A percentile compares a stretch with the other conserved stretches of the same genome.
These are phyloP conservation scores for Lasiosphaeris hirsuta DNA, from an alignment of 495 filamentous ascomycete species.

Conservation along the genomic window DNA sequence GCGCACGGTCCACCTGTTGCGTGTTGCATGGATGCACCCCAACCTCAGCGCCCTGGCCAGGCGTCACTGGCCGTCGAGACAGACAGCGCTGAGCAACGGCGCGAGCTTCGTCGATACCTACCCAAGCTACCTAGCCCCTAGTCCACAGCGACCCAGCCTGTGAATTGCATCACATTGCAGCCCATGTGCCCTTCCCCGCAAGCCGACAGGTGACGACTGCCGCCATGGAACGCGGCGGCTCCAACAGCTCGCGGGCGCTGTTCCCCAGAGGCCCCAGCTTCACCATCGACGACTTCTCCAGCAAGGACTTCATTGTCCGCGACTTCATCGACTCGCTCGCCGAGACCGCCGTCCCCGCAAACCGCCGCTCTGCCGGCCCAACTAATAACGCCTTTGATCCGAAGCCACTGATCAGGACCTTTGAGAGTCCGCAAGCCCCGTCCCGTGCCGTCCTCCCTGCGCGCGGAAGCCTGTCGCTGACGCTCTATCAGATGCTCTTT, in stretches of 20 bases:
- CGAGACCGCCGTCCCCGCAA: constrained; percentile 69
- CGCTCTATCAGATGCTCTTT: constrained; percentile 54
- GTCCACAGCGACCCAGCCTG: too few relatives aligned
- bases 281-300: constrained; percentile 84
- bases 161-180: not conserved
- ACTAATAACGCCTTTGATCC: constrained; percentile 83
- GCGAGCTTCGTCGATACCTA: too few relatives aligned
- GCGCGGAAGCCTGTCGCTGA: constrained; percentile 15
- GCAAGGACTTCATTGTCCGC: constrained; percentile 91
- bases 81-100: too few relatives aligned
- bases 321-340: constrained; percentile 95
- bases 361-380: constrained; percentile 64
- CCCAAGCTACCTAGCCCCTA: too few relatives aligned
- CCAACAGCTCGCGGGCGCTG: constrained; percentile 55
- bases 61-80: too few relatives aligned
- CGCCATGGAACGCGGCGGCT: constrained; percentile 45
- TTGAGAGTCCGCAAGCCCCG: constrained; percentile 61
- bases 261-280: constrained; percentile 79
- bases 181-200: constrained; percentile 14
- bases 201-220: constrained; percentile 22
- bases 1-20: too few relatives aligned
- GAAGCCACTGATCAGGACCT: constrained; percentile 92
- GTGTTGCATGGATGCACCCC: too few relatives aligned
- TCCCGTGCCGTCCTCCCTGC: not conserved
- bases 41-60: too few relatives aligned